Base-by-base conservation (phyloP, 2,329 filamentous ascomycete genomes). In the Bipolaris oryzae region DNA sequence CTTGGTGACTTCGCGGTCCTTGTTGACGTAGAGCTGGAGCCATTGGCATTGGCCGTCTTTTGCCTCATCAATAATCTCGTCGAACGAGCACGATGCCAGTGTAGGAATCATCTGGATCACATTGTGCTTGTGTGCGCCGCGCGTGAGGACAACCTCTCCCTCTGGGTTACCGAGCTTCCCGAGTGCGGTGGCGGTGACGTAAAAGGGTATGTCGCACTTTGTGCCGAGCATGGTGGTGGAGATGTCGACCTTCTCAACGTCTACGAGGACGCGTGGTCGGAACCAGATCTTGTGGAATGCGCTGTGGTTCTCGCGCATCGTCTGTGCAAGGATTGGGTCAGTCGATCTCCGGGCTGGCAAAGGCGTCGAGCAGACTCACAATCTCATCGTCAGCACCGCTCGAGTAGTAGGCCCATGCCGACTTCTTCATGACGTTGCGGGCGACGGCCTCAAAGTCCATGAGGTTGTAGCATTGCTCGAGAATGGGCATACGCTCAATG, bases 221-320 rank as follows among this genome's bases (percentile, higher is more conserved):
- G 89, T 88, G 63, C 93, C 94, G 16, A 99, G 89, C 94, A 99
- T 98, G 1, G 90, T 96, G 21, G 93, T 98, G 34, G 86, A 87
- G 74, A 90, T 87, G 76, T 97, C 91, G 58, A 99, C 85, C 20
- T 90, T 84, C 74, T 93, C 90, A 34, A 99, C 95, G 71, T 99
- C 89, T 50, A 96, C 87, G 53, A 99, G 87, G 53, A 99, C 82
- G 62, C 88, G 88, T 3, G 95, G 95, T 20, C 95, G 87, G 82
- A 99, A 98, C 94, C 95, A 90, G 78, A 97, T 96, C 75, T 96
- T 93, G 80, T 99, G 95, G 80, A 92, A 99, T 43, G 95, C 95
- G 43, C 85, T 87, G 80, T 97, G 94, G 79, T 99, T 99, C 79
- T 98, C 94, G 63, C 94, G 87, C 82, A 98, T 83, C 0, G 95